Conservation (phyloP, 225 moss, liverwort and hornwort species). For the Bryoerythrophyllum caledonicum region DNA sequence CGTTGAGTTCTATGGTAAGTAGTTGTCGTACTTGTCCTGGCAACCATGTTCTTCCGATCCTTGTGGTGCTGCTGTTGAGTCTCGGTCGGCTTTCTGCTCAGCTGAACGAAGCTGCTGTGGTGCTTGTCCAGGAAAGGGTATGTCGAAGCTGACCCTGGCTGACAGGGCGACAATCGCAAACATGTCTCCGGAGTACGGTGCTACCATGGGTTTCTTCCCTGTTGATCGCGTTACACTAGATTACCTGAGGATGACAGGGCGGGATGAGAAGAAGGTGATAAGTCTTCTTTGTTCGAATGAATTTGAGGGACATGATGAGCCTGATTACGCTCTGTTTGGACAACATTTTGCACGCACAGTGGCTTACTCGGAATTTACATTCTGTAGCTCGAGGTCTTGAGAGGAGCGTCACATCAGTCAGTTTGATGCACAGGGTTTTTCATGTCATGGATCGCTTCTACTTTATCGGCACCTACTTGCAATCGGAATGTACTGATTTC, state of each 20-base stretch:
- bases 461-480: neutral
- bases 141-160: conserved; percentile 80
- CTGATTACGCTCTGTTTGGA: neutral
- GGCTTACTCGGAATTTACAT: neutral
- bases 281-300: neutral
- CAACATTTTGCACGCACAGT: neutral
- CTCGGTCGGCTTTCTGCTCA: neutral
- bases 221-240: conserved; percentile 83
- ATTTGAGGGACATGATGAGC: neutral
- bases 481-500: conserved; percentile 19
- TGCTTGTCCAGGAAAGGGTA: conserved; percentile 66
- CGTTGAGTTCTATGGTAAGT: conserved; percentile 96
- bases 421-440: conserved; percentile 10
- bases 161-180: conserved; percentile 97
- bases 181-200: conserved; percentile 99
- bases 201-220: conserved; percentile 99
- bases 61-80: conserved; percentile 10
- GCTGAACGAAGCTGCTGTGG: conserved; percentile 5
- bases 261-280: conserved; percentile 80
- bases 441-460: neutral
- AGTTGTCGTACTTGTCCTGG: neutral
- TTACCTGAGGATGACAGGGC: conserved; percentile 89
- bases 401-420: neutral
- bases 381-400: conserved; percentile 11
- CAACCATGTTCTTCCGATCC: neutral